phyloP scores from a whole-genome alignment of 129 eudicot genomes.

The Centaurea solstitialis region DNA sequence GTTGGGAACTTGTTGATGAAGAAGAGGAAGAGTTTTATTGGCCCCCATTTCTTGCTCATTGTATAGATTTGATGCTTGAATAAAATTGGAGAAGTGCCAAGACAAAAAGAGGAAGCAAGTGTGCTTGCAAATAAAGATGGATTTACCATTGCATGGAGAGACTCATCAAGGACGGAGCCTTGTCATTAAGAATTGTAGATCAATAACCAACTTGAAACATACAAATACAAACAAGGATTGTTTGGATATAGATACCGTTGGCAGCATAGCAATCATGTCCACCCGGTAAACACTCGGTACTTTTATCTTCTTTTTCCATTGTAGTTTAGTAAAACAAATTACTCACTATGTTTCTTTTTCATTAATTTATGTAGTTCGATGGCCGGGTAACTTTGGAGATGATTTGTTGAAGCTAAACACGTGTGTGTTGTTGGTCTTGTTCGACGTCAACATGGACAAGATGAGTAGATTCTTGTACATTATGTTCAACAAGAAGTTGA shows the following conservation, averaged over 20 bases:
- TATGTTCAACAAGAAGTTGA: background rate
- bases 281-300: background rate
- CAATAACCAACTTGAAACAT: background rate
- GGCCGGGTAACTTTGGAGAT: background rate
- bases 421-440: background rate
- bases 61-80: background rate
- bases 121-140: background rate
- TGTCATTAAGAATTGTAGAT: slow-evolving; percentile 2
- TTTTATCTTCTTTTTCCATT: background rate
- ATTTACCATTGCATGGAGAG: slow-evolving; percentile 5
- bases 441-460: background rate
- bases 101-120: background rate
- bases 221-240: background rate
- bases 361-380: background rate
- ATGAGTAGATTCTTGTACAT: background rate
- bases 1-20: background rate
- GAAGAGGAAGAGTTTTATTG: background rate
- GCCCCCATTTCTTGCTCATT: background rate
- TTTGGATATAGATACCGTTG: background rate
- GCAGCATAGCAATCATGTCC: background rate
- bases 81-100: background rate
- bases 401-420: background rate
- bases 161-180: background rate
- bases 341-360: background rate
- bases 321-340: background rate